Evolutionary conservation across 345 rosid species (phyloP), one percentile per base, ranked within the genome.

Genomic region (Turnera subulata): DNA sequence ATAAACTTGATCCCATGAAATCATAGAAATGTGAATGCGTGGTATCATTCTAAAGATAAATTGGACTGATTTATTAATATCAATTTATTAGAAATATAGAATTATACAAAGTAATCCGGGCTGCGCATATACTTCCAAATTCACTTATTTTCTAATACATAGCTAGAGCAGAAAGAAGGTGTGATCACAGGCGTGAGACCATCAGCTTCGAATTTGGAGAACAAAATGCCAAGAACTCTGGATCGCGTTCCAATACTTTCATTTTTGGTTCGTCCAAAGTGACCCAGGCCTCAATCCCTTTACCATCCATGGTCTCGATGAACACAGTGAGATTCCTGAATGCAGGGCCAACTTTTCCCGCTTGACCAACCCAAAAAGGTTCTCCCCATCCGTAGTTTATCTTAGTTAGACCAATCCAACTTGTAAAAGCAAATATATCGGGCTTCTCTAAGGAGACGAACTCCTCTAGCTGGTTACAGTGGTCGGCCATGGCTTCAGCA

Each of bases 311-410:
- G 17, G 53, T 23, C 8, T 49, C 53, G 22, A 49, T 23, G 9
- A 23, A 23, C 33, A 23, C 25, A 4, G 33, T 49, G 26, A 49
- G 53, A 13, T 49, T 49, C 25, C 26, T 49, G 17, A 22, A 48
- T 11, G 24, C 37, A 10, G 35, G 19, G 6, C 46, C 46, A 15
- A 11, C 55, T 21, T 37, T 59, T 12, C 52, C 52, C 26, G 21
- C 23, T n/a, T 26, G 14, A 17, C 53, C 25, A 21, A 19, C 25
- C 53, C 63, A 19, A 33, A 32, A 19, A 19, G 53, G 53, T 1
- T 21, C 52, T 12, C 53, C 63, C 63, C 53, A 47, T n/a, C 53
- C 63, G 35, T 46, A 59, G 24, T 59, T 22, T 38, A 18, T 16
- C 26, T 20, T 20, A 8, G 25, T 29, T 4, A 26, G 2, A 5